Evolutionary conservation across 257 asterid genomes (phyloP).

Genomic region (Plantago major): DNA sequence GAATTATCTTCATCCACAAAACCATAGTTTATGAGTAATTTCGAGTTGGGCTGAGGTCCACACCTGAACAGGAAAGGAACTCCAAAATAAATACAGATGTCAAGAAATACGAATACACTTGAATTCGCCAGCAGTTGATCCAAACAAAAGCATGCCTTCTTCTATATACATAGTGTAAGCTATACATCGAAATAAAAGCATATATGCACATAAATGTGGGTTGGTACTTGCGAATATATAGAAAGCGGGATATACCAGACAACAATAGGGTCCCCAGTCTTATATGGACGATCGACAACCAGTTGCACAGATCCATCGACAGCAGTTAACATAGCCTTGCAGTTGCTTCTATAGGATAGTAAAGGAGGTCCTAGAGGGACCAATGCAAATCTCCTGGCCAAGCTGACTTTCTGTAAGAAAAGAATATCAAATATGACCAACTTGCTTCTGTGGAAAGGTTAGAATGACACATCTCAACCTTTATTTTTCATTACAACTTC

Average conservation of each 20-base stretch:
- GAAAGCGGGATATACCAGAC: constrained; percentile 60
- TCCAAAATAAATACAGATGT: constrained; percentile 18
- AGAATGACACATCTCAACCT: constrained; percentile 19
- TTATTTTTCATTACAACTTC: constrained; percentile 7
- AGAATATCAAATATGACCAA: constrained; percentile 15
- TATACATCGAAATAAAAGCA: not conserved
- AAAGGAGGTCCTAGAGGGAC: constrained; percentile 96
- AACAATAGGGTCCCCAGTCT: constrained; percentile 77
- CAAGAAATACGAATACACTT: constrained; percentile 10
- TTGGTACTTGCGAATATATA: not conserved
- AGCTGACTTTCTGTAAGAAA: constrained; percentile 84
- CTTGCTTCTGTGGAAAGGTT: constrained; percentile 5
- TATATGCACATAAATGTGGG: not conserved
- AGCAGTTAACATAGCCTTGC: constrained; percentile 95
- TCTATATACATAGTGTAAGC: not conserved
- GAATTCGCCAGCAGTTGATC: constrained; percentile 5
- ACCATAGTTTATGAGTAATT: constrained; percentile 89
- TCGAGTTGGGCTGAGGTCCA: constrained; percentile 97
- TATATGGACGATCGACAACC: constrained; percentile 79
- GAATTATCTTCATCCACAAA: constrained; percentile 94
- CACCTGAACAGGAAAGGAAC: constrained; percentile 53
- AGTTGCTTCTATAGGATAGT: constrained; percentile 81
- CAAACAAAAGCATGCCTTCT: constrained; percentile 9
- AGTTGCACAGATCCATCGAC: constrained; percentile 82
- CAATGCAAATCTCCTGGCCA: constrained; percentile 94